These are phyloP conservation scores for Beauveria brongniartii DNA, from an alignment of 2,329 filamentous ascomycete genomes.

Conservation along the genomic window DNA sequence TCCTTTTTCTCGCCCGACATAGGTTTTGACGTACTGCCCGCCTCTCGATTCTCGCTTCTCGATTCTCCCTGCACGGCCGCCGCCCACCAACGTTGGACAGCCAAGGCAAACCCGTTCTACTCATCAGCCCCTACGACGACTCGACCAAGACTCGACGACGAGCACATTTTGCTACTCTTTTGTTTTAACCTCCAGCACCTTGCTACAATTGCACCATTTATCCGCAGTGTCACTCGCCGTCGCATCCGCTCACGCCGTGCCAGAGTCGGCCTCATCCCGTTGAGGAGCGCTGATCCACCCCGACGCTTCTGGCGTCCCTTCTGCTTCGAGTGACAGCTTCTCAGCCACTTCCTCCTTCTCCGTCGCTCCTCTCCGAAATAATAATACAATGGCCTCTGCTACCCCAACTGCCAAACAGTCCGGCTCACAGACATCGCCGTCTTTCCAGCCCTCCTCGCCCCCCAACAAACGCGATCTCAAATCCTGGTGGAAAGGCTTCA, in stretches of 20 bases:
- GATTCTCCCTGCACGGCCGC: background rate
- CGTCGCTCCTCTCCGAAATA: background rate
- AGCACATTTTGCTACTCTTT: background rate
- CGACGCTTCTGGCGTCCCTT: background rate
- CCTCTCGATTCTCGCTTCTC: background rate
- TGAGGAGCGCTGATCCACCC: background rate
- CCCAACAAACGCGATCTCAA: constrained; percentile 82
- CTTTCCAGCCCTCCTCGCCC: constrained; percentile 41
- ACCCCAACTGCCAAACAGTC: constrained; percentile 4
- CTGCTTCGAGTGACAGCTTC: background rate
- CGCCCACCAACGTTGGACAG: background rate
- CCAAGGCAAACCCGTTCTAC: background rate
- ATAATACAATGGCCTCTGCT: constrained; percentile 6
- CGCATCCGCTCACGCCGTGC: background rate
- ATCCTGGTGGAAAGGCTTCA: constrained; percentile 97
- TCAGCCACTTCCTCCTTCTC: background rate
- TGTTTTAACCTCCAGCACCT: background rate
- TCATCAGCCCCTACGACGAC: background rate
- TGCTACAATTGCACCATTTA: background rate
- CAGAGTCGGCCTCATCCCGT: background rate
- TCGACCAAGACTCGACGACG: background rate
- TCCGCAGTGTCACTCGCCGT: background rate
- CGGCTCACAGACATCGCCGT: background rate
- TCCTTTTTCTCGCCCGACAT: background rate
- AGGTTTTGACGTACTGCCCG: background rate